Percentiles rank a stretch among this genome's conserved stretches.
These are phyloP conservation scores for Digitaria exilis DNA, from an alignment of 202 grass and related monocot genomes.

Conservation along the genomic window DNA sequence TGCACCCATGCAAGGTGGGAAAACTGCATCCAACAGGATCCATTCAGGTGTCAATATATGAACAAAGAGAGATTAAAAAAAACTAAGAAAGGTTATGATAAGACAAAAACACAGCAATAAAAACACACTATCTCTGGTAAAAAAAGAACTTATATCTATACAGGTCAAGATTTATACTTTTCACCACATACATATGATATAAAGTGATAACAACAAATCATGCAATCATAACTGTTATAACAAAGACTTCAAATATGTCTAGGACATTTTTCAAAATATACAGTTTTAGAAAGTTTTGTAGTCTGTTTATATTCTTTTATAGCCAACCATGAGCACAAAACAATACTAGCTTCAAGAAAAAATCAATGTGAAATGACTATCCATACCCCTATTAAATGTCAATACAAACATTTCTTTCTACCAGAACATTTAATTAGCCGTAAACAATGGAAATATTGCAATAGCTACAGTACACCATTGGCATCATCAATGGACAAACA, in stretches of 20 bases:
- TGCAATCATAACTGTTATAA: too few species aligned
- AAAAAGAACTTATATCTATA: background rate
- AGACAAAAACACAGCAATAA: background rate
- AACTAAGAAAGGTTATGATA: background rate
- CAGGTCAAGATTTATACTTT: background rate
- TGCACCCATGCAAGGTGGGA: conserved; percentile 89
- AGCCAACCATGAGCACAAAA: background rate
- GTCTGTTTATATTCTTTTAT: background rate
- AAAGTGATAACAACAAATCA: too few species aligned
- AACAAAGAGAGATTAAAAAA: background rate
- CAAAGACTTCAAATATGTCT: background rate
- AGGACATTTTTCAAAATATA: background rate
- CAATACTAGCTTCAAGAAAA: background rate
- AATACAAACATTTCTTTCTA: background rate
- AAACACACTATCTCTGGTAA: background rate
- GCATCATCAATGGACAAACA: background rate
- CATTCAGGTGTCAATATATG: background rate
- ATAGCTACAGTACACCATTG: background rate
- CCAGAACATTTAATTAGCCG: background rate
- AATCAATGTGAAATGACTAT: background rate
- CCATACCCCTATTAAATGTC: background rate
- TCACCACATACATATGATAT: too few species aligned
- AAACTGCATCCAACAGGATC: conserved; percentile 53
- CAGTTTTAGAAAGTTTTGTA: background rate
- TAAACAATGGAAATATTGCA: background rate